These are phyloP conservation scores for Talaromyces thailandensis DNA, from an alignment of 495 filamentous ascomycete species.

Conservation along the genomic window DNA sequence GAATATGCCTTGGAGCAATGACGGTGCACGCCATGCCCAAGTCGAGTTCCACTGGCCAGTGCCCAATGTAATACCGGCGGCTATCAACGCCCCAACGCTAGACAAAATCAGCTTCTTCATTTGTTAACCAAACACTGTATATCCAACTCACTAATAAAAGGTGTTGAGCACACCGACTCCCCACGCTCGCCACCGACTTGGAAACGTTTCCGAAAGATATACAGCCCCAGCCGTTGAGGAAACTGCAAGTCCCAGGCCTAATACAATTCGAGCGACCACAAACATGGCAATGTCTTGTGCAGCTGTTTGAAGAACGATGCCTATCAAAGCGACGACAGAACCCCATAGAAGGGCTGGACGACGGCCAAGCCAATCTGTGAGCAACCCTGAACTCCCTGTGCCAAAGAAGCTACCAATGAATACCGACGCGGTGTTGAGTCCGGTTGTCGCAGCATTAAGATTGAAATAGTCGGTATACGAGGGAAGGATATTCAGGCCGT, in stretches of 20 bases:
- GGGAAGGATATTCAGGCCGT: constrained; percentile 43
- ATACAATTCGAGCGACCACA: constrained; percentile 30
- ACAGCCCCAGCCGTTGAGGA: constrained; percentile 29
- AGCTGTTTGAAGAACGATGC: constrained; percentile 36
- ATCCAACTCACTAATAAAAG: constrained; percentile 31
- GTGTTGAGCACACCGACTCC: constrained; percentile 38
- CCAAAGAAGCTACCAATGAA: constrained; percentile 35
- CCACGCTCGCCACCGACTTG: constrained; percentile 35
- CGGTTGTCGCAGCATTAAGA: constrained; percentile 29
- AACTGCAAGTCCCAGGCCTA: constrained; percentile 32
- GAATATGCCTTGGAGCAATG: constrained; percentile 45
- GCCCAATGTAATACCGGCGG: constrained; percentile 42
- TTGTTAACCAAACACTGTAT: not conserved
- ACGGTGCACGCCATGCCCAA: constrained; percentile 46
- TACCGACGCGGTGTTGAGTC: constrained; percentile 38
- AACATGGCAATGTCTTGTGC: constrained; percentile 42
- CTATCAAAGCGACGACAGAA: constrained; percentile 31
- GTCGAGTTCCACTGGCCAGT: constrained; percentile 39
- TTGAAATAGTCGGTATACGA: constrained; percentile 41
- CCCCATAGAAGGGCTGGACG: constrained; percentile 36
- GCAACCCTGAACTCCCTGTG: constrained; percentile 23
- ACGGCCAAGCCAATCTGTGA: constrained; percentile 34
- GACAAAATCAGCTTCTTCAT: not conserved
- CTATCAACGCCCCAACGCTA: constrained; percentile 32
- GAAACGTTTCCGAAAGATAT: constrained; percentile 34